Percentiles rank a stretch among this genome's conserved stretches.
These are phyloP conservation scores for Brassica hybrid DNA, from an alignment of 441 rosid species.

Conservation along the genomic window DNA sequence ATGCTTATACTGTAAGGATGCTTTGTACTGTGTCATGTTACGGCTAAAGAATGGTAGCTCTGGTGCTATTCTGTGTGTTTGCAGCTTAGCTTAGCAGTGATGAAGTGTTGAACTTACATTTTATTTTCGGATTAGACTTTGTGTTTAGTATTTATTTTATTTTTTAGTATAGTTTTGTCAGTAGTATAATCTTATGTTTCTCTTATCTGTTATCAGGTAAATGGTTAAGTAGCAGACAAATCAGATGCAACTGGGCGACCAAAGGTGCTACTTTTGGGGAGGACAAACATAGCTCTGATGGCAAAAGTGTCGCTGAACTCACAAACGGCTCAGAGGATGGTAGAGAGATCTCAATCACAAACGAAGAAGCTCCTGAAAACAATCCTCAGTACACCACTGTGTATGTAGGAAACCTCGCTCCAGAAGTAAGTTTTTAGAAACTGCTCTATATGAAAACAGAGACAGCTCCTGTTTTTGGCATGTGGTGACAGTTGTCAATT, in stretches of 20 bases:
- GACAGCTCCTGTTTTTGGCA: not conserved
- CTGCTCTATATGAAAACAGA: not conserved
- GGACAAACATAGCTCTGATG: slow-evolving; percentile 60
- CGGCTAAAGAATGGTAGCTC: not conserved
- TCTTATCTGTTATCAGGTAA: slow-evolving; percentile 51
- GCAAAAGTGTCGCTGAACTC: slow-evolving; percentile 62
- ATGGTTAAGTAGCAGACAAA: slow-evolving; percentile 75
- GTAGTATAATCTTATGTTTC: not conserved
- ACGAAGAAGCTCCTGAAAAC: slow-evolving; percentile 75
- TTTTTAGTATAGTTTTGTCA: not conserved
- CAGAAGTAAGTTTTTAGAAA: slow-evolving; percentile 53
- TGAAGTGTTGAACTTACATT: no score
- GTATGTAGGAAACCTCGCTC: slow-evolving; percentile 85
- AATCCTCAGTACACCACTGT: slow-evolving; percentile 76
- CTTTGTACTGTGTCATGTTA: no score
- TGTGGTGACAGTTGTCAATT: not conserved
- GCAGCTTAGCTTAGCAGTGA: no score
- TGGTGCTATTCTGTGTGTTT: not conserved
- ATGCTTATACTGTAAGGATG: not conserved
- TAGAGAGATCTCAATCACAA: slow-evolving; percentile 53
- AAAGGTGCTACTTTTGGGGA: slow-evolving; percentile 62
- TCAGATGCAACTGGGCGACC: slow-evolving; percentile 78
- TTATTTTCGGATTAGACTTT: no score
- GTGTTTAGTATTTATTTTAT: not conserved
- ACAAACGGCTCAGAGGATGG: slow-evolving; percentile 73